Base-by-base conservation (phyloP, 441 rosid species). In the Mallotus japonicus region DNA sequence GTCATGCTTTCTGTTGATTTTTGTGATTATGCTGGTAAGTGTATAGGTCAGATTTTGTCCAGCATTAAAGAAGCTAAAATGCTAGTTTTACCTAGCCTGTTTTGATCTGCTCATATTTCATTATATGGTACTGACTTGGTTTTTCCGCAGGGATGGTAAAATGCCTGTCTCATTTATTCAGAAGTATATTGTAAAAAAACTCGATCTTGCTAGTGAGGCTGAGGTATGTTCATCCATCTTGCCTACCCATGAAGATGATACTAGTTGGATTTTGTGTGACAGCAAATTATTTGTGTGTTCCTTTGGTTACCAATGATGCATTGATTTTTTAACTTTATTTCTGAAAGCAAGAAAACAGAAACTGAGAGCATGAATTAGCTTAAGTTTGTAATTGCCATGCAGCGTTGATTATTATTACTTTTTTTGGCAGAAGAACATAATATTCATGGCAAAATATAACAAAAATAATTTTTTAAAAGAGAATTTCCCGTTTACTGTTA, bases 121-220 rank as follows among this genome's bases (percentile, higher is more conserved):
- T 16, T 46, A 5, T 57, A n/a, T 57, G 40, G 61, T 40, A 22
- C 54, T 62, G 70, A 72, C 56, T 62, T 37, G n/a, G 20, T 53
- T 76, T 71, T 62, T 34, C 56, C 47, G 68, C 83, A 90, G 95
- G 88, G 95, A 90, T 76, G 87, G 92, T 54, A 85, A 78, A 70
- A 82, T 84, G 83, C 89, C 92, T 0, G 88, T 85, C 74, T 90
- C 90, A 2, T 80, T 81, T 80, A 87, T 90, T 76, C 91, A 85
- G 71, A 90, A 88, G 76, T 90, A 90, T 83, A 84, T 90, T 40
- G 89, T 82, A 22, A 82, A 87, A 82, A 90, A 90, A 81, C 90
- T 90, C 40, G 77, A 85, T 74, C 92, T 90, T 44, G 55, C 75
- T 40, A 78, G 77, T 51, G 92, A 88, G 73, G 64, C 89, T 28